phyloP scores from a whole-genome alignment of 2,329 filamentous ascomycete species.

The Botrytis tulipae region DNA sequence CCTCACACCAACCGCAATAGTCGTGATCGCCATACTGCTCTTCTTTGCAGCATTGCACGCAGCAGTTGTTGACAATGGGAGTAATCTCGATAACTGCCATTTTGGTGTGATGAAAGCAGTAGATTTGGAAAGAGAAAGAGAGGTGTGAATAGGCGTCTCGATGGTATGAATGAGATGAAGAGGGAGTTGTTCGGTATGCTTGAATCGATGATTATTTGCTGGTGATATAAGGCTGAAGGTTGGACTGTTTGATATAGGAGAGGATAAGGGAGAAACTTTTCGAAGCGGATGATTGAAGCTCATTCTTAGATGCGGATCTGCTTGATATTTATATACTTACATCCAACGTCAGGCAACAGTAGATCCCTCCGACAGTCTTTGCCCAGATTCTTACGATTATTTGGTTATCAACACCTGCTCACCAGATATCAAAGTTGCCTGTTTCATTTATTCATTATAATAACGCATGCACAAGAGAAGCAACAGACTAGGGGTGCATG shows the following conservation, averaged over 20 bases:
- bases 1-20: slow-evolving; percentile 49
- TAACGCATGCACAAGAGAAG: background rate
- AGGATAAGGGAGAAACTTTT: background rate
- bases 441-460: slow-evolving; percentile 6
- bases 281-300: background rate
- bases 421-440: slow-evolving; percentile 1
- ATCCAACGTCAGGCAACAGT: slow-evolving; percentile 11
- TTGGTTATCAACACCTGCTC: background rate
- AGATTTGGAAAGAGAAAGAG: background rate
- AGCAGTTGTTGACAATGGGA: slow-evolving; percentile 51
- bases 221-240: background rate
- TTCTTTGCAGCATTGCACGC: slow-evolving; percentile 52
- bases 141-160: background rate
- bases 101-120: background rate
- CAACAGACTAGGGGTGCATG: slow-evolving; percentile 3
- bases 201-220: background rate
- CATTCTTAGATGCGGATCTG: background rate
- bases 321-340: slow-evolving; percentile 14
- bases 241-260: background rate
- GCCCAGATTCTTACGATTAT: background rate
- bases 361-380: background rate
- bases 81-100: slow-evolving; percentile 47
- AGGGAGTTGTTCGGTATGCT: background rate
- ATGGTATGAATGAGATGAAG: background rate
- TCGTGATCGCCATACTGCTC: slow-evolving; percentile 51